These are phyloP conservation scores for Kuraishia piskuri DNA, from an alignment of 805 yeast species.

Conservation along the genomic window DNA sequence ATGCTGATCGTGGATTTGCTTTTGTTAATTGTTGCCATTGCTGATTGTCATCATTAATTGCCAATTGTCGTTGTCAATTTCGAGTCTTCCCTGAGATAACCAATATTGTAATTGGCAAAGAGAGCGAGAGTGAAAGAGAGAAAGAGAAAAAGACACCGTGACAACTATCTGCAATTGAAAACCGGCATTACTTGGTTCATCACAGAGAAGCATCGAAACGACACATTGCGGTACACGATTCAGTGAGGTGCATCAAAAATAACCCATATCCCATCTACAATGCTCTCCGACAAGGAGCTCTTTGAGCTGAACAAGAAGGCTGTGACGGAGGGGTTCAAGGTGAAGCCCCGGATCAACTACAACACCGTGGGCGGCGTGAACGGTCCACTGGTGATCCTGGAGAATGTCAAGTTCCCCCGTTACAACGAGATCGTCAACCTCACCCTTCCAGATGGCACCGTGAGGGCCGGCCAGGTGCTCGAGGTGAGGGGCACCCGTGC, in stretches of 20 bases:
- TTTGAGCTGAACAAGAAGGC: slow-evolving; percentile 84
- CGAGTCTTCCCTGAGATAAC: too few species aligned
- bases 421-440: slow-evolving; percentile 95
- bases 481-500: slow-evolving; percentile 98
- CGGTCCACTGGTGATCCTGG: slow-evolving; percentile 92
- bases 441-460: slow-evolving; percentile 91
- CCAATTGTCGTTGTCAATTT: too few species aligned
- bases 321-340: slow-evolving; percentile 82
- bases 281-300: slow-evolving; percentile 31
- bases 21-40: too few species aligned
- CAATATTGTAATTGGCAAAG: neutral
- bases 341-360: slow-evolving; percentile 85
- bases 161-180: neutral
- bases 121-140: neutral
- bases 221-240: neutral
- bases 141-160: neutral
- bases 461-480: slow-evolving; percentile 95
- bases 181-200: too few species aligned
- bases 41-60: too few species aligned
- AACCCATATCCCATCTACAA: slow-evolving; percentile 8
- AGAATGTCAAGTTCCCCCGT: slow-evolving; percentile 80
- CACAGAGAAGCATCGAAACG: too few species aligned
- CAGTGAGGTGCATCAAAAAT: neutral
- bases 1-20: too few species aligned
- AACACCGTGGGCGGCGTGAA: slow-evolving; percentile 98